Conservation (phyloP, 2,329 filamentous ascomycete genomes). For the Beauveria sp. region DNA sequence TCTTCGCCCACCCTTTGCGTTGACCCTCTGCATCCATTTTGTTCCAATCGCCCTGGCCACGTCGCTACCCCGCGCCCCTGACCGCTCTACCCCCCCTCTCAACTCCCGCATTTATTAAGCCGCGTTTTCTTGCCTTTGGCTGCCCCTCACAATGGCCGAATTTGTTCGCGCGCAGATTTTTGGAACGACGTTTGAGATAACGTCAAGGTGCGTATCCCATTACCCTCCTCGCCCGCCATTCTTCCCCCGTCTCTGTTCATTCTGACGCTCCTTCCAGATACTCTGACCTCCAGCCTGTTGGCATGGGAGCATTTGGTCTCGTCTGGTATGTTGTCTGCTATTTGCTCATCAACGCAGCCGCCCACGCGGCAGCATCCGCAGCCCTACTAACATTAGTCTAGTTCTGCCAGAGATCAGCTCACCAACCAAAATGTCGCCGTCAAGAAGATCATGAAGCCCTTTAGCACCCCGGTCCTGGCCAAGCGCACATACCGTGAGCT, state of each 20-base stretch:
- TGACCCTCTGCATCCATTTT: not conserved
- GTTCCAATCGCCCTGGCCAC: not conserved
- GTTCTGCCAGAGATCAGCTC: slow-evolving; percentile 95
- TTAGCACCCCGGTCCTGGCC: slow-evolving; percentile 96
- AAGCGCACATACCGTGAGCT: slow-evolving; percentile 97
- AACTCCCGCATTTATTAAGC: not conserved
- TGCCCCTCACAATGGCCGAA: slow-evolving; percentile 74
- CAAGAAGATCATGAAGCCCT: slow-evolving; percentile 99
- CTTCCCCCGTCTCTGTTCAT: not conserved
- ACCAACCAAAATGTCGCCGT: slow-evolving; percentile 94
- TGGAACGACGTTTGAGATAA: slow-evolving; percentile 99
- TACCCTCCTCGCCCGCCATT: not conserved
- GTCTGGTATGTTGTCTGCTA: slow-evolving; percentile 64
- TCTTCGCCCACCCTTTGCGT: not conserved
- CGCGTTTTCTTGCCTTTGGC: slow-evolving; percentile 10
- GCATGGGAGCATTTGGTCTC: slow-evolving; percentile 97
- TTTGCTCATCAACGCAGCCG: not conserved
- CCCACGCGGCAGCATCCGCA: not conserved
- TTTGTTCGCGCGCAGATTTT: slow-evolving; percentile 99
- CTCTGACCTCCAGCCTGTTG: slow-evolving; percentile 94
- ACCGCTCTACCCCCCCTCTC: not conserved
- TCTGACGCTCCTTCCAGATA: slow-evolving; percentile 51
- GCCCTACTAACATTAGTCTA: slow-evolving; percentile 27
- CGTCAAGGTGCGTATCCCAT: slow-evolving; percentile 65
- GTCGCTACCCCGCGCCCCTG: slow-evolving; percentile 6